A percentile compares a stretch with the other conserved stretches of the same genome.
phyloP scores from a whole-genome alignment of 176 grass and related monocot genomes.

The Luzula sylvatica region DNA sequence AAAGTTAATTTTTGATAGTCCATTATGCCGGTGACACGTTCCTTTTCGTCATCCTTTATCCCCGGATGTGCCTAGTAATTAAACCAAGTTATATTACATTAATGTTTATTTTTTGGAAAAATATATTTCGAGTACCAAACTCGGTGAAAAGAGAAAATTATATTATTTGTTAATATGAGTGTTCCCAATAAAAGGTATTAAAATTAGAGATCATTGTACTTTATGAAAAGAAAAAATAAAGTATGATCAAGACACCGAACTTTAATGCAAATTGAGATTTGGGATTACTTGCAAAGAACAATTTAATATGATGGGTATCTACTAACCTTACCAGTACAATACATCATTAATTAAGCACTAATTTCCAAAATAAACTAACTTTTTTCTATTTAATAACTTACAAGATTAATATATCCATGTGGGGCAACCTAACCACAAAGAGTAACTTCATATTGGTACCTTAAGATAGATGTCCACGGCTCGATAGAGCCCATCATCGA shows the following conservation, averaged over 20 bases:
- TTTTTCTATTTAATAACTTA: background rate
- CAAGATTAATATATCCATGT: background rate
- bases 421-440: background rate
- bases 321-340: background rate
- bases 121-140: slow-evolving; percentile 8
- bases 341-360: slow-evolving; percentile 8
- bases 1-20: slow-evolving; percentile 87
- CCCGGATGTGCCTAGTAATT: slow-evolving; percentile 54
- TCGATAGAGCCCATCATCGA: slow-evolving; percentile 91
- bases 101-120: background rate
- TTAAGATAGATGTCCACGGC: slow-evolving; percentile 96
- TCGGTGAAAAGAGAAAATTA: slow-evolving; percentile 5
- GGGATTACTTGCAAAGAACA: slow-evolving; percentile 2
- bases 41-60: slow-evolving; percentile 75
- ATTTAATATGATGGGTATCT: background rate
- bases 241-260: slow-evolving; percentile 7
- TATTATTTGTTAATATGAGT: slow-evolving; percentile 9
- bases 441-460: slow-evolving; percentile 21
- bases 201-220: slow-evolving; percentile 2
- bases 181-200: slow-evolving; percentile 11
- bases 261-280: slow-evolving; percentile 2
- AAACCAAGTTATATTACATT: background rate
- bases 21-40: slow-evolving; percentile 68
- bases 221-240: slow-evolving; percentile 3
- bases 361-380: slow-evolving; percentile 10